Evolutionary conservation across 2,329 filamentous ascomycete species (phyloP), one percentile per base, ranked within the genome.

Genomic region (Elsinoe australis): DNA sequence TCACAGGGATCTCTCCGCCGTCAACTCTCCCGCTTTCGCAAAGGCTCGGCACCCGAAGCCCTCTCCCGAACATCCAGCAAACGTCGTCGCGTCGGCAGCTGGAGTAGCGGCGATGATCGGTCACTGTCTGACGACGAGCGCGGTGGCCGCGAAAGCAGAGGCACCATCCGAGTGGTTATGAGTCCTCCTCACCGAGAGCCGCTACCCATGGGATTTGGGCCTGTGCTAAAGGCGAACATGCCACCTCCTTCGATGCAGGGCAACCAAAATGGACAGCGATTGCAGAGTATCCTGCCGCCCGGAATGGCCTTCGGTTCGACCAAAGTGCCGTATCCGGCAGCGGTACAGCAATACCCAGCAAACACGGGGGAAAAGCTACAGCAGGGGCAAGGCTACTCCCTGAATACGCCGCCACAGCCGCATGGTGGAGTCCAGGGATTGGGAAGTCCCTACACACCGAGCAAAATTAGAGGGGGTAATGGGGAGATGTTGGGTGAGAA

Each of bases 41-140:
- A 29, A 10, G 35, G 17, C 18, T 34, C 44, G 1, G 66, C 1
- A 68, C 62, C 26, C 65, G 54, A 36, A 74, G 72, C 52, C 66
- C 74, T 50, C 74, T 65, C 21, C 61, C 56, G 57, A 69, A 17
- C 64, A 68, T 41, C 63, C 65, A 3, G 57, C 56, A 3, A 63
- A 67, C 32, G 44, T 3, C 29, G 44, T 8, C 34, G 31, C 21
- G 19, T 39, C 45, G 33, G 34, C 45, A 22, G 18, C 33, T 48
- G 32, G 31, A 22, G 22, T 12, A 31, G 22, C 8, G 24, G 45
- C 45, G 31, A 26, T 22, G 33, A 31, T 14, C 4, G 32, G 5
- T 36, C 32, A 1, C 24, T 39, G 5, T 31, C 32, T 5, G 32
- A 26, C 26, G 39, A 44, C 39, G 39, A 44, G 33, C 31, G 24